Conservation (phyloP, 805 yeast species). For the Saccharomycopsis fermentans region DNA sequence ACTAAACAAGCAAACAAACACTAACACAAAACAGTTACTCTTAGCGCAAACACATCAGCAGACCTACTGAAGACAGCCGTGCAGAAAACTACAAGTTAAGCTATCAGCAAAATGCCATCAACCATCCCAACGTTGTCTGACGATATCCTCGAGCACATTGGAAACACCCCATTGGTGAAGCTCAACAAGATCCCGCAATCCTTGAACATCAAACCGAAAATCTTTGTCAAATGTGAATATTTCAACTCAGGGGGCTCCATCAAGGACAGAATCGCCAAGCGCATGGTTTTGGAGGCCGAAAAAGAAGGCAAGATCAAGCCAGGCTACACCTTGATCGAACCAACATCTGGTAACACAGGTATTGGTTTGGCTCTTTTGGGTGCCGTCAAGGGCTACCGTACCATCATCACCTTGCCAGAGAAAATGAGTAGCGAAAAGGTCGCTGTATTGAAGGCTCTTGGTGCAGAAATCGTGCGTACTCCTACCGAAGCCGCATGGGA, state of each 20-base stretch:
- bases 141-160: conserved; percentile 64
- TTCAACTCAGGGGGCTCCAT: conserved; percentile 89
- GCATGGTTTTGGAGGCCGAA: conserved; percentile 84
- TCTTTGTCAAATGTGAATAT: conserved; percentile 67
- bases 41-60: too few relatives aligned
- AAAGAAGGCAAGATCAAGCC: conserved; percentile 68
- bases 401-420: conserved; percentile 82
- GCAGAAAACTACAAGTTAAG: neutral
- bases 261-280: conserved; percentile 78
- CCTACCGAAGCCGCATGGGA: conserved; percentile 93
- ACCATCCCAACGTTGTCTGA: conserved; percentile 32
- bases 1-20: too few relatives aligned
- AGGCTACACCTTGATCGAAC: conserved; percentile 79
- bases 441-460: conserved; percentile 76
- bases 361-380: conserved; percentile 82
- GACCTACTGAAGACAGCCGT: neutral
- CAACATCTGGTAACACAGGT: conserved; percentile 88
- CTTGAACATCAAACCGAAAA: conserved; percentile 59
- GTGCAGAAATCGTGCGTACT: conserved; percentile 85
- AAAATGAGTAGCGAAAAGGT: conserved; percentile 90
- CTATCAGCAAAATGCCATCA: conserved; percentile 4
- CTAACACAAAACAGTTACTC: too few relatives aligned
- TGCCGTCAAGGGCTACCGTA: conserved; percentile 78
- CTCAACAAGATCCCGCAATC: conserved; percentile 70
- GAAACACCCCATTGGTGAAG: conserved; percentile 74